Evolutionary conservation across 2,329 filamentous ascomycete genomes (phyloP).

Genomic region (Sclerotinia subarctica): DNA sequence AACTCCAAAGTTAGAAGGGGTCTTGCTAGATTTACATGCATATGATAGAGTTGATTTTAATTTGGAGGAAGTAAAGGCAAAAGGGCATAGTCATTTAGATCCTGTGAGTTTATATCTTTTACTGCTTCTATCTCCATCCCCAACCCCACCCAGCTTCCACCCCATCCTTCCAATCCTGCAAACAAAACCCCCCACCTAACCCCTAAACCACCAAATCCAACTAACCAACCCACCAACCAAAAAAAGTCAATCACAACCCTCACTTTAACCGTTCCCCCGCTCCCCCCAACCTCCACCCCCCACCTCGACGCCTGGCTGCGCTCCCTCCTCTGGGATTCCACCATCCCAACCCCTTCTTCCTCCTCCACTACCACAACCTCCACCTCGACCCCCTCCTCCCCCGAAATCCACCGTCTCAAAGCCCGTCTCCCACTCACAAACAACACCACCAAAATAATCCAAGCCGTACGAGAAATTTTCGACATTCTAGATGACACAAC

Average conservation of each 20-base stretch:
- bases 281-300: slow-evolving; percentile 56
- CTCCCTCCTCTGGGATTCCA: slow-evolving; percentile 25
- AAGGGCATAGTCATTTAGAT: slow-evolving; percentile 89
- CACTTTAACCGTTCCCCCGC: slow-evolving; percentile 62
- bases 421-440: slow-evolving; percentile 67
- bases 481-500: slow-evolving; percentile 68
- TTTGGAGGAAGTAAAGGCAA: slow-evolving; percentile 65
- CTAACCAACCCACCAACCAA: neutral
- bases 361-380: neutral
- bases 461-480: slow-evolving; percentile 91
- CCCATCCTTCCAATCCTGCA: neutral
- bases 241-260: slow-evolving; percentile 77
- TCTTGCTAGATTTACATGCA: slow-evolving; percentile 85
- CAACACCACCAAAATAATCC: slow-evolving; percentile 63
- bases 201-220: neutral
- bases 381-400: neutral
- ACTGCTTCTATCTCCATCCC: neutral
- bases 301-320: slow-evolving; percentile 33
- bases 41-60: slow-evolving; percentile 81
- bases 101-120: slow-evolving; percentile 53
- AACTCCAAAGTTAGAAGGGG: slow-evolving; percentile 78
- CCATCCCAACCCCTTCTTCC: slow-evolving; percentile 7
- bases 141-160: neutral
- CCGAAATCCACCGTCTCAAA: slow-evolving; percentile 88
- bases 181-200: neutral